Evolutionary conservation across 2,329 filamentous ascomycete species (phyloP).

Genomic region (Triangularia setosa): DNA sequence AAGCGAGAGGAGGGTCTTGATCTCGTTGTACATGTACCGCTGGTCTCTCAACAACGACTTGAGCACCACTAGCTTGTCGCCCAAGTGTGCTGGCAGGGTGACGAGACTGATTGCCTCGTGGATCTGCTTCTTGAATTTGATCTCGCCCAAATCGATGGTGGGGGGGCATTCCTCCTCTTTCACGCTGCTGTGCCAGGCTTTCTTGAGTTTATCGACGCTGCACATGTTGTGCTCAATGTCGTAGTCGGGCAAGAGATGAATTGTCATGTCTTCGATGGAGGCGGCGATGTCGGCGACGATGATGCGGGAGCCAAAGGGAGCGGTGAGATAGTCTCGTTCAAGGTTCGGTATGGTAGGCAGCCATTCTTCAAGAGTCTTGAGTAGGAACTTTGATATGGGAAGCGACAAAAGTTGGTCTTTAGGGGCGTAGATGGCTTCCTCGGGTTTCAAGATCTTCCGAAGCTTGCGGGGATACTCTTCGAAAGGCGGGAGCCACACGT

Average conservation of each 20-base stretch:
- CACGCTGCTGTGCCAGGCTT: constrained; percentile 16
- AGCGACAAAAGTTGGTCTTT: not conserved
- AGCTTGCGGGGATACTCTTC: constrained; percentile 15
- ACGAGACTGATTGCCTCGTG: constrained; percentile 26
- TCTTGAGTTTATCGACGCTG: constrained; percentile 13
- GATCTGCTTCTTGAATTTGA: constrained; percentile 20
- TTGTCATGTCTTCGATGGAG: constrained; percentile 1
- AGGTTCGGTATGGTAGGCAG: constrained; percentile 2
- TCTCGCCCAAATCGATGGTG: constrained; percentile 17
- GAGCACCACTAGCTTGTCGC: constrained; percentile 15
- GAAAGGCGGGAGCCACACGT: constrained; percentile 20
- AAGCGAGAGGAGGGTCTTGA: constrained; percentile 23
- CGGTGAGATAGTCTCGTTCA: constrained; percentile 12
- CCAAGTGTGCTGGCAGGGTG: not conserved
- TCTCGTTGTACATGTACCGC: constrained; percentile 27
- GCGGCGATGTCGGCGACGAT: constrained; percentile 8
- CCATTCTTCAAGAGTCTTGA: constrained; percentile 19
- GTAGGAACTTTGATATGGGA: constrained; percentile 12
- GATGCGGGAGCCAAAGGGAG: constrained; percentile 24
- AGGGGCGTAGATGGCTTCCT: constrained; percentile 6
- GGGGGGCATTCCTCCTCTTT: constrained; percentile 8
- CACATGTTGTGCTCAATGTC: constrained; percentile 25
- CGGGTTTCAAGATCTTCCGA: constrained; percentile 9
- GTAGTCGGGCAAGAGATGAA: constrained; percentile 20
- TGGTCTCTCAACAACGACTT: constrained; percentile 24